Evolutionary conservation across 495 filamentous ascomycete species (phyloP), one percentile per base, ranked within the genome.

Genomic region (Podospora sp.): DNA sequence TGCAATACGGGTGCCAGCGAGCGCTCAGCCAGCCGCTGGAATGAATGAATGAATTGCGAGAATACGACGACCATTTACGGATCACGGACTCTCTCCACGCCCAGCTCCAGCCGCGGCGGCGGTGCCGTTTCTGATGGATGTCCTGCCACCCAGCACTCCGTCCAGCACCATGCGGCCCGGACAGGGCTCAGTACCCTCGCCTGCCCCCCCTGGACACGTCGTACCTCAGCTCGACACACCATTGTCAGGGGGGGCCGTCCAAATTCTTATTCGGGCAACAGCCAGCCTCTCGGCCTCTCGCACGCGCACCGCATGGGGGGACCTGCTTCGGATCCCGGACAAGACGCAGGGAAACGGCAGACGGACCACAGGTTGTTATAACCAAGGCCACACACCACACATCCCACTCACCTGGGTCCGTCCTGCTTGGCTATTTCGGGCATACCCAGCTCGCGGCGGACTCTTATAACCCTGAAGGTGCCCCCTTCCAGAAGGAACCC

Each of bases 81-180:
- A 24, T 14, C 60, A 52, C 71, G 75, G 75, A 75, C 71, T 72
- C 73, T 75, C 75, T 73, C 71, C 73, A 73, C 68, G 60, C 51
- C 61, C 56, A 62, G 26, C 50, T 68, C 67, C 74, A 65, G 68
- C 57, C 65, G 65, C 36, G 33, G 58, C 36, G 33, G 58, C 59
- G 62, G 59, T 62, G 62, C 62, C 29, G 50, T 25, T 22, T 58
- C 9, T 40, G 12, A 53, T 25, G 14, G 49, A 24, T 24, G 33
- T 55, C 33, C 61, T 63, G 46, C 20, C 40, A 26, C 62, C 60
- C n/a, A 50, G 25, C 20, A 62, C n/a, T n/a, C n/a, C n/a, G n/a
- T n/a, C n/a, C n/a, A n/a, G n/a, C n/a, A n/a, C n/a, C n/a, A n/a
- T 35, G 36, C n/a, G n/a, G 24, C 18, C 62, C 24, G 50, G 18